Evolutionary conservation across 2,329 filamentous ascomycete species (phyloP), one percentile per base, ranked within the genome.

Genomic region (Aspergillus quadrilineatus): DNA sequence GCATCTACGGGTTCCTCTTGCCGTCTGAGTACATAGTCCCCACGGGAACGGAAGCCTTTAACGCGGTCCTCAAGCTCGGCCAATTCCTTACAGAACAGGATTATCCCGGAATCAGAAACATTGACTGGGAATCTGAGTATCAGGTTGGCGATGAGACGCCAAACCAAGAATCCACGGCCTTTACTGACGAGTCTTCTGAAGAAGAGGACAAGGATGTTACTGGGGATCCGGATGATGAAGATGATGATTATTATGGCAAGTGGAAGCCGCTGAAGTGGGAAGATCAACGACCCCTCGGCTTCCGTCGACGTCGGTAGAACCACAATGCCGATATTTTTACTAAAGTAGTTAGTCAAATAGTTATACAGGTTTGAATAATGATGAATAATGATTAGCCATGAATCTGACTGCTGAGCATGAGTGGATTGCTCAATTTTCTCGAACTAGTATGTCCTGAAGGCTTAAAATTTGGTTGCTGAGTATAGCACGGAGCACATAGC

Each of bases 1-100:
- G 94, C 8, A 94, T 87, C 70, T 97, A 97, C 71, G 94, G 94
- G 0, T 99, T 97, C 71, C 77, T 99, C 47, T 78, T 97, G 4
- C 94, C 94, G 0, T 87, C 84, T 56, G 88, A 94, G 56, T 84
- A 95, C 58, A 97, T 97, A 57, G 79, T 96, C 2, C 92, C 93
- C 0, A 94, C 90, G 0, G 93, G 94, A 7, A 87, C 93, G 72
- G 94, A 99, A 73, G 83, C 93, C 41, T 86, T 93, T 63, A 88
- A 89, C 63, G 90, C 92, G 0, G 80, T 96, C 60, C 83, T 92
- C 68, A 92, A 92, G 65, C 86, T 96, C 67, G 92, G 90, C 1
- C 86, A 89, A 63, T 97, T 90, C 77, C 62, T 67, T 8, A 15
- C 64, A 6, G 59, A 55, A 6, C 58, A 62, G 6, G 39, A 46